Evolutionary conservation across 2,329 filamentous ascomycete genomes (phyloP).

Genomic region (Pyrenochaeta sp.): DNA sequence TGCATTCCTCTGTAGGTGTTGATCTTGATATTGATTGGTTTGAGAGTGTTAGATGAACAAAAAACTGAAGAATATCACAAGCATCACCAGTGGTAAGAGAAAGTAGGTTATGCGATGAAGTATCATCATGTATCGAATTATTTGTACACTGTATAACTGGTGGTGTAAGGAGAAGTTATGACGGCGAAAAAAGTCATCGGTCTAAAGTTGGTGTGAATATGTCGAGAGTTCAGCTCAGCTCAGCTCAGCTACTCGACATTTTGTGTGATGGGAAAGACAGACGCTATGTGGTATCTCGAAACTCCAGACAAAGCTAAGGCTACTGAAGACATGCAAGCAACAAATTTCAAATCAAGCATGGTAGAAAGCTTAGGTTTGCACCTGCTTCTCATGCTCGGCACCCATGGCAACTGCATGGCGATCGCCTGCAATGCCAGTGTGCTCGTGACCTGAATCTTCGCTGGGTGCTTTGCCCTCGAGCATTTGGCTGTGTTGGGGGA

Average conservation of each 20-base stretch:
- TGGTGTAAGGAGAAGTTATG: constrained; percentile 8
- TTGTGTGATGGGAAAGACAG: constrained; percentile 23
- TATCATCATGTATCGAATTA: constrained; percentile 15
- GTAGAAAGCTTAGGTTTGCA: constrained; percentile 16
- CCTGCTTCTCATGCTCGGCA: constrained; percentile 51
- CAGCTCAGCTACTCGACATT: constrained; percentile 3
- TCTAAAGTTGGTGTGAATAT: constrained; percentile 5
- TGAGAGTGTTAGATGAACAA: no score
- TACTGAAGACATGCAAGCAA: constrained; percentile 21
- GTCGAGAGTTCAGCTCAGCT: not conserved
- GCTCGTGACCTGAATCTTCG: constrained; percentile 53
- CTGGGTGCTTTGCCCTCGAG: constrained; percentile 64
- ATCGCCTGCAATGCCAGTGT: constrained; percentile 61
- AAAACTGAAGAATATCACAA: no score
- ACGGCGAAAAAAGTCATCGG: constrained; percentile 1
- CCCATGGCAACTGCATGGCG: constrained; percentile 60
- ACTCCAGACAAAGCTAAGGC: constrained; percentile 31
- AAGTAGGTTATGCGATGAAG: not conserved
- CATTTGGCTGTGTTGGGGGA: constrained; percentile 73
- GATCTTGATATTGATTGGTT: no score
- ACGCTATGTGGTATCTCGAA: constrained; percentile 43
- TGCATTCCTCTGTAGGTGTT: no score
- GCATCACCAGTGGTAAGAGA: no score
- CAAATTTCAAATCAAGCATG: constrained; percentile 15
- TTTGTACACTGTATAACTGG: constrained; percentile 19